Evolutionary conservation across 2,329 filamentous ascomycete genomes (phyloP).

Genomic region (Alternaria sp.): DNA sequence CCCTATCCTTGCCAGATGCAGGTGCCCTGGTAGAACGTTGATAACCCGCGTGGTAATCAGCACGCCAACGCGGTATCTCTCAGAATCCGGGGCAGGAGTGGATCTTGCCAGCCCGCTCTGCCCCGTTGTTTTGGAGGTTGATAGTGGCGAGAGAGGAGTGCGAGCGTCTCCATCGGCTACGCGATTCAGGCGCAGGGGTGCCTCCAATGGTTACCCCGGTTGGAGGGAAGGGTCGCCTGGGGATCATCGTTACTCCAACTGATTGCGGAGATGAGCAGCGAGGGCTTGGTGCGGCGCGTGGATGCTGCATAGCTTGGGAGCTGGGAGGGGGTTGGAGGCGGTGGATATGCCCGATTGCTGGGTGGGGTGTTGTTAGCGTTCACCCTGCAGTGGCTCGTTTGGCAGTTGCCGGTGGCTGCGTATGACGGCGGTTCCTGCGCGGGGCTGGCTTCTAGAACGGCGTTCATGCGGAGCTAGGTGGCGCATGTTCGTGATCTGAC

Average conservation of each 20-base stretch:
- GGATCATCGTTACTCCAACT: background rate
- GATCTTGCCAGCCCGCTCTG: conserved; percentile 4
- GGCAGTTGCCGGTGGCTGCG: background rate
- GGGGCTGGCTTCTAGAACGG: background rate
- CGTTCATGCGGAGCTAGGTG: background rate
- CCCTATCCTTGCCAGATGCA: conserved; percentile 1
- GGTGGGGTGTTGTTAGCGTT: background rate
- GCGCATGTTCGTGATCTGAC: background rate
- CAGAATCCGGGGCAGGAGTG: conserved; percentile 32
- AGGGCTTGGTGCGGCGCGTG: background rate
- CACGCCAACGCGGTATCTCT: conserved; percentile 16
- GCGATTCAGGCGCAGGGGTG: conserved; percentile 5
- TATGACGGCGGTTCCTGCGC: background rate
- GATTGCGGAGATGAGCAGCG: background rate
- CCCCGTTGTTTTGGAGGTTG: conserved; percentile 32
- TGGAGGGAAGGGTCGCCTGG: background rate
- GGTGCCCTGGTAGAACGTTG: conserved; percentile 2
- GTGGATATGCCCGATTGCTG: background rate
- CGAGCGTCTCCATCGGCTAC: conserved; percentile 2
- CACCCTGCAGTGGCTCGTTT: background rate
- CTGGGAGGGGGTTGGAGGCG: background rate
- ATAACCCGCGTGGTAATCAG: conserved; percentile 1
- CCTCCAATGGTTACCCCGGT: conserved; percentile 1
- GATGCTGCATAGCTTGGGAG: background rate
- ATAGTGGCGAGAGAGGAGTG: conserved; percentile 5